Conservation (phyloP, 768 basidiomycete genomes). For the Boletus tomentosulus region DNA sequence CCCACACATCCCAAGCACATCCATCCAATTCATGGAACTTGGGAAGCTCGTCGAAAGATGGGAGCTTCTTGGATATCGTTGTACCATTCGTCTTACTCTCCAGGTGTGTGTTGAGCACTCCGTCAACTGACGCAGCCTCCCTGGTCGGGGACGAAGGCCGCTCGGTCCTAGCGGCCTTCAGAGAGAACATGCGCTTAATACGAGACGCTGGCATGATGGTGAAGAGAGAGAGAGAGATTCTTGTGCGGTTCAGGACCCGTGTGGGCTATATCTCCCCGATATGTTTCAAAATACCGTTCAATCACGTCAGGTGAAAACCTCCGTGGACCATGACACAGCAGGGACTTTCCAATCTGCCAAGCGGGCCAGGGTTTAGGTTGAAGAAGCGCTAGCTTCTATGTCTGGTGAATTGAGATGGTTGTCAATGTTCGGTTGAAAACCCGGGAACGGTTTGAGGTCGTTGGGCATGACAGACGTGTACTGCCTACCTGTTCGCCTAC, state of each 20-base stretch:
- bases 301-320: background rate
- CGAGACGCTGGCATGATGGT: conserved; percentile 11
- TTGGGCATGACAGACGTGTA: background rate
- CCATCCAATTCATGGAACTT: conserved; percentile 41
- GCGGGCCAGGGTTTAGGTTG: background rate
- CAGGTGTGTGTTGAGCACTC: background rate
- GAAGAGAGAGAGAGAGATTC: background rate
- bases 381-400: background rate
- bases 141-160: background rate
- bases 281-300: background rate
- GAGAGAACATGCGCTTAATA: conserved; percentile 14
- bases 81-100: background rate
- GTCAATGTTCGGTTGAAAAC: background rate
- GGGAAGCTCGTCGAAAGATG: conserved; percentile 48
- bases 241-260: background rate
- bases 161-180: background rate
- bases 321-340: background rate
- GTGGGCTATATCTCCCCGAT: conserved; percentile 2
- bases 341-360: background rate
- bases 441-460: background rate
- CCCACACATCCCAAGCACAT: conserved; percentile 71
- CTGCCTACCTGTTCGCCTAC: background rate
- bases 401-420: background rate
- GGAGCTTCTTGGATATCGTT: conserved; percentile 26
- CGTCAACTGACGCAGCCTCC: background rate